Evolutionary conservation across 495 filamentous ascomycete species (phyloP), one percentile per base, ranked within the genome.

Genomic region (Xylaria scruposa): DNA sequence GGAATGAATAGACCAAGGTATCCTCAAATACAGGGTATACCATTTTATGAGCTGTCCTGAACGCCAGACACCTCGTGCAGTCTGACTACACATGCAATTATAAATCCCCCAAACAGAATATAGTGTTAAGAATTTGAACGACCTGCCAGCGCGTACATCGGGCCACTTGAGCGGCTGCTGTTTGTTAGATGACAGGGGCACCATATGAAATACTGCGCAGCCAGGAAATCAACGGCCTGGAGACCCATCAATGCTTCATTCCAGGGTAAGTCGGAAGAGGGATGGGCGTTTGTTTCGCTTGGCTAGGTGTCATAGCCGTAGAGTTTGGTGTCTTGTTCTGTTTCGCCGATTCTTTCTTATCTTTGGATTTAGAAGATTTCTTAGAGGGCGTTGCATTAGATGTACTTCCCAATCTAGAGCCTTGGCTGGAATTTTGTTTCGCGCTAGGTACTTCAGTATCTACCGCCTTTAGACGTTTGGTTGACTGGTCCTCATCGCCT

Each of bases 201-300:
- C 31, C 42, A 13, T 49, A 17, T 56, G n/a, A 31, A 19, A 69
- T 19, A 49, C 54, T 12, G 13, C 19, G 19, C 1, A 40, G 6
- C 29, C 56, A 21, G n/a, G 19, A 38, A 69, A n/a, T 42, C 44
- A 54, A 63, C 3, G 56, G 31, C 31, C 33, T 36, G 29, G 4
- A 19, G 31, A 36, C 8, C 40, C 40, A 75, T 74, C 26, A 77
- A 68, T 64, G 75, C 70, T 72, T 84, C 76, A 80, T 83, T 59
- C 75, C 71, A 51, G 79, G 79, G 72, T 80, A 24, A 10, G 67
- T 47, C 0, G 83, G 83, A 26, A 80, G 75, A 1, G 77, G 72
- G 8, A 85, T 68, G 0, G 83, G 83, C 29, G 83, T 85, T 54
- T 81, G 75, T 70, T 81, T 85, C 24, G 66, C 66, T 4, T 49